phyloP scores from a whole-genome alignment of 352 stramenopile genomes.

The Albugo candida region DNA sequence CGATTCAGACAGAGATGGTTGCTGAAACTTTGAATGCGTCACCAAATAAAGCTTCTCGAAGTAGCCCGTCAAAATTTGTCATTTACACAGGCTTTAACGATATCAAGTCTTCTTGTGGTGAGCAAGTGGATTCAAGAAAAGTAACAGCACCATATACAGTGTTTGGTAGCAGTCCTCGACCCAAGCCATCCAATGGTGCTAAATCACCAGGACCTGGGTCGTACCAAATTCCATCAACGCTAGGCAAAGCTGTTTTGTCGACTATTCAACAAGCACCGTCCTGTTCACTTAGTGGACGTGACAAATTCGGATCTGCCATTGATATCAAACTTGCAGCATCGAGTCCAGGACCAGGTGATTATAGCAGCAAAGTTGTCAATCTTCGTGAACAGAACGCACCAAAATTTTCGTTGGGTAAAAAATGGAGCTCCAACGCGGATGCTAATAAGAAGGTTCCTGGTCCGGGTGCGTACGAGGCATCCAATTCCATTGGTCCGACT shows the following conservation, averaged over 20 bases:
- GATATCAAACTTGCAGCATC: constrained; percentile 25
- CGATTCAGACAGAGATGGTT: no score
- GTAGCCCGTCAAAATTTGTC: constrained; percentile 11
- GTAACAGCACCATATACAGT: constrained; percentile 33
- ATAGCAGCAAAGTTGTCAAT: constrained; percentile 42
- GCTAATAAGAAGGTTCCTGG: constrained; percentile 29
- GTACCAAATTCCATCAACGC: constrained; percentile 51
- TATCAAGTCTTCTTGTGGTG: constrained; percentile 46
- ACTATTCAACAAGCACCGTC: constrained; percentile 31
- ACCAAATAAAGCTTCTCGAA: constrained; percentile 9
- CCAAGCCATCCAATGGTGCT: constrained; percentile 17
- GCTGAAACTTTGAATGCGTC: not conserved
- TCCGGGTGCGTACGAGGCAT: constrained; percentile 35
- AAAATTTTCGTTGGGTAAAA: constrained; percentile 58
- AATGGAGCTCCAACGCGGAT: constrained; percentile 22
- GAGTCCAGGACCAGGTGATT: constrained; percentile 39
- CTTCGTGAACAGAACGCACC: constrained; percentile 35
- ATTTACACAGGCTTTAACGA: constrained; percentile 25
- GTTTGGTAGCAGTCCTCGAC: constrained; percentile 41
- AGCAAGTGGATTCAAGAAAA: constrained; percentile 59
- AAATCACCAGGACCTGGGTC: constrained; percentile 41
- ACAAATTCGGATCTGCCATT: constrained; percentile 57
- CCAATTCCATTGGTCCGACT: constrained; percentile 32
- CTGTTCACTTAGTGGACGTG: constrained; percentile 47
- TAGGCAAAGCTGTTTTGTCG: constrained; percentile 45